Conservation (phyloP, 1,284 basidiomycete species). For the Irpex lacteus region DNA sequence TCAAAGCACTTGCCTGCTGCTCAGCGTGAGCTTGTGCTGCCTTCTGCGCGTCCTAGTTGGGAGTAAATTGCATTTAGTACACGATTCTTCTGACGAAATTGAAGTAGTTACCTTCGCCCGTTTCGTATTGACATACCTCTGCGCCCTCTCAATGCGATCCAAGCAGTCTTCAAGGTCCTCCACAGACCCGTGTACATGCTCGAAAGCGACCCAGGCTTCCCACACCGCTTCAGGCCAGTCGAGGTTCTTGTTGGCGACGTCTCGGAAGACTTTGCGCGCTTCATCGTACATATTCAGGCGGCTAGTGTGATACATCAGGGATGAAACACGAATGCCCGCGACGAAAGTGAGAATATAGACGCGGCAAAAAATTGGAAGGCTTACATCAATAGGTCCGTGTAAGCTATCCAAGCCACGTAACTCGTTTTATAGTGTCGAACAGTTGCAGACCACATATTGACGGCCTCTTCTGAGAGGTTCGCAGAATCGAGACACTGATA, state of each 20-base stretch:
- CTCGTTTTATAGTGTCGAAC: conserved; percentile 65
- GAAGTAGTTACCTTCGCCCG: conserved; percentile 57
- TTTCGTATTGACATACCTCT: conserved; percentile 57
- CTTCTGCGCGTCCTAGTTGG: background rate
- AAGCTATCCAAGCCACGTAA: conserved; percentile 68
- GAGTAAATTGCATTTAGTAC: no score
- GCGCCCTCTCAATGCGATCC: conserved; percentile 66
- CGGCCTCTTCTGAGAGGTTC: conserved; percentile 48
- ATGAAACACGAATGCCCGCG: no score
- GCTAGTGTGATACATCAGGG: background rate
- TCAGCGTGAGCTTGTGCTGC: conserved; percentile 44
- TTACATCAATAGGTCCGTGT: conserved; percentile 67
- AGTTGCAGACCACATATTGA: conserved; percentile 61
- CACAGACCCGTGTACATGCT: conserved; percentile 78
- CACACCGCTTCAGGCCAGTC: conserved; percentile 94
- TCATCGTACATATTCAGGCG: conserved; percentile 50
- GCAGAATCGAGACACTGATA: conserved; percentile 45
- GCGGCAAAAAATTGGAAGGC: no score
- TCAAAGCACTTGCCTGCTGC: conserved; percentile 37
- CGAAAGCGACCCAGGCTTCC: conserved; percentile 86
- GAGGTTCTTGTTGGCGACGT: conserved; percentile 64
- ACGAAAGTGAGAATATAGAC: no score
- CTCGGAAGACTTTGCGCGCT: conserved; percentile 65
- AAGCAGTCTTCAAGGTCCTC: conserved; percentile 68
- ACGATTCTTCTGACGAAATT: no score